Evolutionary conservation across 2,329 filamentous ascomycete species (phyloP), one percentile per base, ranked within the genome.

Genomic region (Bipolaris cookei): DNA sequence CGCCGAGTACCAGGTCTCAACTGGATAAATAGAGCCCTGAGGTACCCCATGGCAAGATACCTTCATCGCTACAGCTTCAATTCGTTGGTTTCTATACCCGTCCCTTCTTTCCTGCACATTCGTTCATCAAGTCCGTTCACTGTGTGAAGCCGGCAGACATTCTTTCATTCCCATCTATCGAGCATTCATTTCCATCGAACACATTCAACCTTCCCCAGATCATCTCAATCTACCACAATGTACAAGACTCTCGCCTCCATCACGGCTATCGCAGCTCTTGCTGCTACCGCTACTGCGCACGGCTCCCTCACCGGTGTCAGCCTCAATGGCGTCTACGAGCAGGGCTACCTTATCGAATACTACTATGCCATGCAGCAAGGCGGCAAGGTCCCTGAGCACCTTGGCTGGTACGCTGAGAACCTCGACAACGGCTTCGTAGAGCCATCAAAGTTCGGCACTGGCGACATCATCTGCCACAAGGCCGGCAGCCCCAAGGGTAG

Each of bases 401-500:
- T 75, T 64, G 81, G 85, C 49, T 86, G 81, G 59, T 72, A 69
- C 48, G 72, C 74, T 10, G 70, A 74, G 59, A 69, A 76, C 66
- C 67, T 74, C 41, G 74, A 75, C 66, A 76, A 74, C 60, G 72
- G 72, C 57, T 76, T 74, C 54, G 67, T 76, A 28, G 63, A 66
- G 51, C 71, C 71, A 42, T 64, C 67, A 58, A 45, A 59, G 28
- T 76, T 68, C 63, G 56, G 51, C 51, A 58, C 54, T 14, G 39
- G 72, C 46, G 72, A 76, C 63, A 87, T 88, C 62, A 84, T 86
- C 76, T 88, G 86, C 79, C 87, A 90, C 79, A 80, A 80, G 71
- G 75, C 76, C 41, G 86, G 82, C 28, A 79, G 80, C 28, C 80
- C 81, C 77, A 59, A 65, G 28, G 57, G 57, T 25, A 65, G 62